Conservation (phyloP, 768 basidiomycete genomes). For the Panellus pusillus region DNA sequence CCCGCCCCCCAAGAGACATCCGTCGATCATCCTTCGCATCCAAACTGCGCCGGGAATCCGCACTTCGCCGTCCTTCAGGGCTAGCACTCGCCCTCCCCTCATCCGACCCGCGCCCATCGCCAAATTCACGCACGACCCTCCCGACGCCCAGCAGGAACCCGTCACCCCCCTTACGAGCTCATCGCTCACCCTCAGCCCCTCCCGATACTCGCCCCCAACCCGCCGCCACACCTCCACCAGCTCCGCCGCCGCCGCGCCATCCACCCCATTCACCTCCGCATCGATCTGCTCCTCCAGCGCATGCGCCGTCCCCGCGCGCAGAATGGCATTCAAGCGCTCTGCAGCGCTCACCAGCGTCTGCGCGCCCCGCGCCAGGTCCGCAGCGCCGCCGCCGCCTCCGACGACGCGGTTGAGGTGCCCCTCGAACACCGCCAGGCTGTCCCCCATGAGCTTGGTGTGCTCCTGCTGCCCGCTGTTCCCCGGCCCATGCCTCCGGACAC, state of each 20-base stretch:
- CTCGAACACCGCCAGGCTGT: conserved; percentile 71
- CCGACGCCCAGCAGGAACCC: conserved; percentile 73
- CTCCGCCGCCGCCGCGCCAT: conserved; percentile 30
- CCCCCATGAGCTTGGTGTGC: conserved; percentile 69
- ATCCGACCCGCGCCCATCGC: conserved; percentile 28
- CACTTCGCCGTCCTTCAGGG: conserved; percentile 52
- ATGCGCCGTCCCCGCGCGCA: conserved; percentile 53
- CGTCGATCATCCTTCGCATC: conserved; percentile 41
- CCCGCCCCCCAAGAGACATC: conserved; percentile 35
- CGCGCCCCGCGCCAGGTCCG: conserved; percentile 62
- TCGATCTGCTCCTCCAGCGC: conserved; percentile 77
- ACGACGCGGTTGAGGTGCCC: conserved; percentile 56
- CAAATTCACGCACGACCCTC: conserved; percentile 60
- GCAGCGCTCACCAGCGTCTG: conserved; percentile 63
- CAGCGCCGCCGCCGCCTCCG: conserved; percentile 30
- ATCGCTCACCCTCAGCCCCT: conserved; percentile 70
- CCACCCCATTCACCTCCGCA: conserved; percentile 59
- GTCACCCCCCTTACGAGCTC: conserved; percentile 78
- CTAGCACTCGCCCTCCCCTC: conserved; percentile 49
- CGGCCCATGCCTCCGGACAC: conserved; percentile 17
- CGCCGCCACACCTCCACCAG: conserved; percentile 63
- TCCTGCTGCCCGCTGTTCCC: conserved; percentile 39
- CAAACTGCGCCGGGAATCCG: conserved; percentile 60
- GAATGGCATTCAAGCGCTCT: conserved; percentile 63
- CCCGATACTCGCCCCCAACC: conserved; percentile 72